A percentile compares a stretch with the other conserved stretches of the same genome.
Conservation (phyloP, 2,329 filamentous ascomycete genomes). For the Colletotrichum caudatum region DNA sequence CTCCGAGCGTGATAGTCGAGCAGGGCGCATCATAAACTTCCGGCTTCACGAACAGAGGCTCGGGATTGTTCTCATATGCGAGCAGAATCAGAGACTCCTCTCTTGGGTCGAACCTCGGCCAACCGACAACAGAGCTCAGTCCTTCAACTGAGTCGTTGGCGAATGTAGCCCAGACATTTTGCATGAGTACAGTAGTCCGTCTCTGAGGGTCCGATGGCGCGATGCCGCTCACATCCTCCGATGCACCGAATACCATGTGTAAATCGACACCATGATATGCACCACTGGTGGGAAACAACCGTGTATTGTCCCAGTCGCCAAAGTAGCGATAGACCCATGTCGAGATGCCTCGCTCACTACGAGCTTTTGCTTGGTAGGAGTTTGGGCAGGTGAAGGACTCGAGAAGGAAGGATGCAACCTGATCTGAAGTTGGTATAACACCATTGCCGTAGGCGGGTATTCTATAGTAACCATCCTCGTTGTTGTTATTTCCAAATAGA, state of each 20-base stretch:
- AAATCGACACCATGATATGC: constrained; percentile 63
- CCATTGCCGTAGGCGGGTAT: constrained; percentile 56
- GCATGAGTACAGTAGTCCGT: constrained; percentile 52
- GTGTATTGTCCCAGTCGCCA: constrained; percentile 62
- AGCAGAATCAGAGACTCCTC: constrained; percentile 46
- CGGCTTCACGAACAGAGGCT: constrained; percentile 45
- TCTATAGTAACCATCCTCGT: constrained; percentile 62
- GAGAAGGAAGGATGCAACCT: constrained; percentile 55
- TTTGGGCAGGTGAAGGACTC: constrained; percentile 62
- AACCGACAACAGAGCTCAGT: constrained; percentile 49
- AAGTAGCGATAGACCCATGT: constrained; percentile 62
- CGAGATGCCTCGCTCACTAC: constrained; percentile 50
- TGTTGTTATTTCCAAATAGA: constrained; percentile 57
- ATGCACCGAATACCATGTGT: constrained; percentile 60
- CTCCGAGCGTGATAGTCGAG: constrained; percentile 44
- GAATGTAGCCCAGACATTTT: constrained; percentile 57
- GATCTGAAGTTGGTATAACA: constrained; percentile 52
- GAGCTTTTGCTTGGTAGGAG: constrained; percentile 52
- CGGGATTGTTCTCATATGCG: constrained; percentile 45
- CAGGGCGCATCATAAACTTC: constrained; percentile 46
- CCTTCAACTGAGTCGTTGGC: constrained; percentile 53
- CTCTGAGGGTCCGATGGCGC: constrained; percentile 48
- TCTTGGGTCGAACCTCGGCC: constrained; percentile 50
- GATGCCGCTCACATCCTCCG: constrained; percentile 54
- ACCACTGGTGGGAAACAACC: constrained; percentile 58